Evolutionary conservation across 306 rosid species (phyloP).

Genomic region (Vigna radiata): DNA sequence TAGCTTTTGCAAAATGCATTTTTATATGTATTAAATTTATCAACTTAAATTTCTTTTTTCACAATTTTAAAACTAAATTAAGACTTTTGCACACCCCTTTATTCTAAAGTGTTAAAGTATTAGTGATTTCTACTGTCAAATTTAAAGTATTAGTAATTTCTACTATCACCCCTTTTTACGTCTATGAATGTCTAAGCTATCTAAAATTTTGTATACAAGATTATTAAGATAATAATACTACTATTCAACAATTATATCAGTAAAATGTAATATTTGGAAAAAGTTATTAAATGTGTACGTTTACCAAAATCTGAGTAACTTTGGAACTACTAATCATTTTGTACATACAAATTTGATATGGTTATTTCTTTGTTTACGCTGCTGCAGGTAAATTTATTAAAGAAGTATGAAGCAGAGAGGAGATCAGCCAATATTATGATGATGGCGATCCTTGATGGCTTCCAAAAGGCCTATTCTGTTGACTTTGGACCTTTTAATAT

Average conservation of each 20-base stretch:
- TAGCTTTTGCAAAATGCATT: not conserved
- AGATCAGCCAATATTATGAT: conserved; percentile 68
- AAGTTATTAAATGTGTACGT: not conserved
- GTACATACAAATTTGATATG: not conserved
- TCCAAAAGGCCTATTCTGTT: conserved; percentile 85
- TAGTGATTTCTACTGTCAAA: not conserved
- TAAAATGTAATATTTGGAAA: not conserved
- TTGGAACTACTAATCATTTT: not conserved
- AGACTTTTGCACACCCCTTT: not conserved
- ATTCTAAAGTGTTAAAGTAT: not conserved
- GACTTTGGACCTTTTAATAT: conserved; percentile 89
- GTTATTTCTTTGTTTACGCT: conserved; percentile 17
- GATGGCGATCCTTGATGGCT: conserved; percentile 90
- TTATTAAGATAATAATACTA: not conserved
- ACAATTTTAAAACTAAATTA: not conserved
- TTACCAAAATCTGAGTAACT: not conserved
- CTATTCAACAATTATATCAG: not conserved
- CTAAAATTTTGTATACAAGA: not conserved
- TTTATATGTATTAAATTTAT: too few species aligned
- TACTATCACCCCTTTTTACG: not conserved
- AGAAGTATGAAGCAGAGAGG: conserved; percentile 85
- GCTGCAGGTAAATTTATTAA: conserved; percentile 68
- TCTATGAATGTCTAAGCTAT: not conserved
- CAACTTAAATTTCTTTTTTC: not conserved
- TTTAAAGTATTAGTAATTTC: not conserved